Percentiles rank a stretch among this genome's conserved stretches.
These are phyloP conservation scores for Amesomyces nigricolor DNA, from an alignment of 2,329 filamentous ascomycete genomes.

Conservation along the genomic window DNA sequence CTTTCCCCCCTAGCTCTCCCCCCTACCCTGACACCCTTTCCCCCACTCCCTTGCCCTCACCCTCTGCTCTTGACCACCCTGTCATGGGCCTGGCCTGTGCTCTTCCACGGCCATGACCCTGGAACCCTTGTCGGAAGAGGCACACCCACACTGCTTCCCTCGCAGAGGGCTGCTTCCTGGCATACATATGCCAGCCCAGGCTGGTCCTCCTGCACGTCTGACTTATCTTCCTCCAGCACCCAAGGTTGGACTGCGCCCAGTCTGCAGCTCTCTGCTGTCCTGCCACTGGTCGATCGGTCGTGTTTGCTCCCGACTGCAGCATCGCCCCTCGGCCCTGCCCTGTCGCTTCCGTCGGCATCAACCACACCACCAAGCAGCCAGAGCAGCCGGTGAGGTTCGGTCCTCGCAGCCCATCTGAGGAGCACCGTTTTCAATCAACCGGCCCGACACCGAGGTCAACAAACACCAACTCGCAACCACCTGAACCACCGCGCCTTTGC, in stretches of 20 bases:
- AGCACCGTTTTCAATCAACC: too few species aligned
- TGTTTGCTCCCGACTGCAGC: constrained; percentile 26
- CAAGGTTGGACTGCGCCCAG: constrained; percentile 29
- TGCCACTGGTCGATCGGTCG: constrained; percentile 24
- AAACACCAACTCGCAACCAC: too few species aligned
- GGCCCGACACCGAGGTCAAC: too few species aligned
- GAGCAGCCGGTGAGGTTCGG: too few species aligned
- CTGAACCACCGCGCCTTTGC: not conserved
- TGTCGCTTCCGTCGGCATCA: not conserved
- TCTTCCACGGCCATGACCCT: constrained; percentile 25
- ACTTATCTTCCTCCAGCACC: constrained; percentile 28
- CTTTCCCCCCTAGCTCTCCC: constrained; percentile 10
- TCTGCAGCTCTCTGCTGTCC: constrained; percentile 27
- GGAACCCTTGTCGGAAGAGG: constrained; percentile 34
- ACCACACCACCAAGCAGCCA: too few species aligned
- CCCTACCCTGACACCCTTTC: constrained; percentile 14
- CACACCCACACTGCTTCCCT: constrained; percentile 27
- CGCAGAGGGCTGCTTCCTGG: constrained; percentile 27
- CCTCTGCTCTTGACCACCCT: constrained; percentile 22
- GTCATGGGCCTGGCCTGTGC: constrained; percentile 22
- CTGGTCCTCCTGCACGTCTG: constrained; percentile 26
- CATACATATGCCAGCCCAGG: constrained; percentile 33
- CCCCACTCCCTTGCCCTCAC: constrained; percentile 15
- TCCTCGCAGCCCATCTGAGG: too few species aligned
- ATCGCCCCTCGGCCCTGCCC: constrained; percentile 3